These are phyloP conservation scores for Solanum pimpinellifolium DNA, from an alignment of 257 asterid genomes.

Conservation along the genomic window DNA sequence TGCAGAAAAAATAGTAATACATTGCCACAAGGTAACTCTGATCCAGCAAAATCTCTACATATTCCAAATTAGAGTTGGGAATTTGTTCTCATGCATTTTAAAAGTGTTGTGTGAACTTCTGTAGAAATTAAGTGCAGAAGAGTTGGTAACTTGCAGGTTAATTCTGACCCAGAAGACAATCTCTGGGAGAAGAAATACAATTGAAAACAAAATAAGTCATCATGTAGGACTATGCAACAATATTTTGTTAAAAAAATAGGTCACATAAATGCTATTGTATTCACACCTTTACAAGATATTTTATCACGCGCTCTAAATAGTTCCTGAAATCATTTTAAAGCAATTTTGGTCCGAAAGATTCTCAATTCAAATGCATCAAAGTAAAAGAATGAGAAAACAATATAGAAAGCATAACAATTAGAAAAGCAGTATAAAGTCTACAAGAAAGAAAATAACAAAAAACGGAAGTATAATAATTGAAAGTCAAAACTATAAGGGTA, in stretches of 20 bases:
- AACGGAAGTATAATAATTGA: neutral
- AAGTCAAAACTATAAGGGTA: neutral
- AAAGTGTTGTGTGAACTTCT: neutral
- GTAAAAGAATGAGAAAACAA: too few species aligned
- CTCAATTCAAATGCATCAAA: neutral
- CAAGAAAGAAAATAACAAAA: neutral
- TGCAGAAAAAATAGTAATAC: neutral
- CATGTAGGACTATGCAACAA: neutral
- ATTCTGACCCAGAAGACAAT: neutral
- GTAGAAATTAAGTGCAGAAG: neutral
- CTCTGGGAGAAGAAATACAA: neutral
- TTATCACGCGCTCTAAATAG: neutral
- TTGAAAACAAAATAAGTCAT: neutral
- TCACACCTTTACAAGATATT: neutral
- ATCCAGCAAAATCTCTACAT: neutral
- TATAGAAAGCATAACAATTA: too few species aligned
- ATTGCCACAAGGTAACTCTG: neutral
- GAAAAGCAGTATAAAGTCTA: too few species aligned
- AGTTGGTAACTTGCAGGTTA: neutral
- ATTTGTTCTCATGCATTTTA: neutral
- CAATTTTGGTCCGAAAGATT: neutral
- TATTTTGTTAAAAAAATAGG: neutral
- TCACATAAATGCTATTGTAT: neutral
- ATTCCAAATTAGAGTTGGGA: neutral
- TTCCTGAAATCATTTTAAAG: neutral